phyloP scores from a whole-genome alignment of 768 basidiomycete genomes.

The Pisolithus marmoratus region DNA sequence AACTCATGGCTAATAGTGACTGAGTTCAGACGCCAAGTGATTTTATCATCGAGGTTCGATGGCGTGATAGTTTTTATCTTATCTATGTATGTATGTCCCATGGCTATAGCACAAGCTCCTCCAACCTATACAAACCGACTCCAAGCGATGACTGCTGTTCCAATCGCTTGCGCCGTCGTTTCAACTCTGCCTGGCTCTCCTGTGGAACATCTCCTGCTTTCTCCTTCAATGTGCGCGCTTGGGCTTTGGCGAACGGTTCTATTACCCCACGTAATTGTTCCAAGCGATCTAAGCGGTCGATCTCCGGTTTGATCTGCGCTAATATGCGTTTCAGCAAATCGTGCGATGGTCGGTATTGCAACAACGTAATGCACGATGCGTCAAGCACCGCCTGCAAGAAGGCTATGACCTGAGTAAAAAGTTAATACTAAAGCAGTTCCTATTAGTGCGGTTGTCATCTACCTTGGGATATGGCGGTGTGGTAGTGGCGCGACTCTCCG shows the following conservation, averaged over 20 bases:
- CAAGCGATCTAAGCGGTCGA: slow-evolving; percentile 42
- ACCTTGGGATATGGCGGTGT: slow-evolving; percentile 29
- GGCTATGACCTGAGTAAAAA: slow-evolving; percentile 42
- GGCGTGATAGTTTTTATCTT: not conserved
- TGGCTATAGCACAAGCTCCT: slow-evolving; percentile 55
- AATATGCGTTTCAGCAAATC: slow-evolving; percentile 44
- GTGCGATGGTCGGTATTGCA: slow-evolving; percentile 61
- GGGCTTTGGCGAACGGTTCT: slow-evolving; percentile 56
- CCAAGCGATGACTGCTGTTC: slow-evolving; percentile 47
- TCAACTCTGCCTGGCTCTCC: slow-evolving; percentile 40
- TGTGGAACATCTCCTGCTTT: slow-evolving; percentile 28
- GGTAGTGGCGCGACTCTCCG: slow-evolving; percentile 1
- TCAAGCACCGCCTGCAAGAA: slow-evolving; percentile 69
- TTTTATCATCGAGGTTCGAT: slow-evolving; percentile 22
- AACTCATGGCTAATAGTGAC: slow-evolving; percentile 11
- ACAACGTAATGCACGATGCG: slow-evolving; percentile 60
- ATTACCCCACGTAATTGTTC: slow-evolving; percentile 57
- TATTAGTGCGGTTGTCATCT: slow-evolving; percentile 34
- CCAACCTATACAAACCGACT: slow-evolving; percentile 66
- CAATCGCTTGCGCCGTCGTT: slow-evolving; percentile 46
- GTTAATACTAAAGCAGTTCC: slow-evolving; percentile 28
- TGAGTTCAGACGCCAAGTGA: slow-evolving; percentile 4
- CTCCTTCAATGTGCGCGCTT: slow-evolving; percentile 43
- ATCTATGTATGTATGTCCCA: not conserved
- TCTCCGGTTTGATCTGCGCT: slow-evolving; percentile 49